These are phyloP conservation scores for Aurinia saxatilis DNA, from an alignment of 345 rosid species.

Conservation along the genomic window DNA sequence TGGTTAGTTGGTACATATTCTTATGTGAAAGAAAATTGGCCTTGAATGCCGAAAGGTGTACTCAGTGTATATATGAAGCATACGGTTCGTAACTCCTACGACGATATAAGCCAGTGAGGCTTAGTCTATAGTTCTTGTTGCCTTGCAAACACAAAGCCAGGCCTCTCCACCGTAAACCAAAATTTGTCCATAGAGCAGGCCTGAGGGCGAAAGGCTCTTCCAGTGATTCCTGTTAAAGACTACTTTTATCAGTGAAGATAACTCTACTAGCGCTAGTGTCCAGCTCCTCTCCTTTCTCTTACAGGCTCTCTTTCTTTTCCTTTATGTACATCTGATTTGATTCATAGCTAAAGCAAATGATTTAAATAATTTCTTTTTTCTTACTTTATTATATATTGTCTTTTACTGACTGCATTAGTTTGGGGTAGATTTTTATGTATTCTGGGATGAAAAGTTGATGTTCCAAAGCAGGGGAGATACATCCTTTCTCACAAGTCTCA, in stretches of 20 bases:
- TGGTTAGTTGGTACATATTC: neutral
- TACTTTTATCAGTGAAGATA: slow-evolving; percentile 11
- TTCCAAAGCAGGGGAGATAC: slow-evolving; percentile 16
- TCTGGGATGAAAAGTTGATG: slow-evolving; percentile 4
- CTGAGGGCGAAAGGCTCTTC: neutral
- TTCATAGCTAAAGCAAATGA: slow-evolving; percentile 1
- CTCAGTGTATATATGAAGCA: too few species aligned
- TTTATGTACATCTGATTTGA: neutral
- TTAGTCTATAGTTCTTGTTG: neutral
- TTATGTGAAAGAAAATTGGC: neutral
- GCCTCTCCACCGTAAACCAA: neutral
- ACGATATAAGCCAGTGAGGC: neutral
- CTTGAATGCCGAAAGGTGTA: too few species aligned
- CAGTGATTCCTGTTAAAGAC: slow-evolving; percentile 9
- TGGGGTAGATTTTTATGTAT: neutral
- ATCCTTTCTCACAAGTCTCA: slow-evolving; percentile 15
- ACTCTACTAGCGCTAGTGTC: slow-evolving; percentile 14
- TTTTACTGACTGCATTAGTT: slow-evolving; percentile 9
- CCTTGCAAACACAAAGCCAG: neutral
- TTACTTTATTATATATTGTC: slow-evolving; percentile 4
- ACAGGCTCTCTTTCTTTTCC: slow-evolving; percentile 7
- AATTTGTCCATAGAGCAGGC: neutral
- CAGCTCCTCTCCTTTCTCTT: slow-evolving; percentile 15
- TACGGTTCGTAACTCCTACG: too few species aligned
- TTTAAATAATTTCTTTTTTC: neutral